Evolutionary conservation across 805 yeast genomes (phyloP), one percentile per base, ranked within the genome.

Genomic region (Starmerella scarabaei): DNA sequence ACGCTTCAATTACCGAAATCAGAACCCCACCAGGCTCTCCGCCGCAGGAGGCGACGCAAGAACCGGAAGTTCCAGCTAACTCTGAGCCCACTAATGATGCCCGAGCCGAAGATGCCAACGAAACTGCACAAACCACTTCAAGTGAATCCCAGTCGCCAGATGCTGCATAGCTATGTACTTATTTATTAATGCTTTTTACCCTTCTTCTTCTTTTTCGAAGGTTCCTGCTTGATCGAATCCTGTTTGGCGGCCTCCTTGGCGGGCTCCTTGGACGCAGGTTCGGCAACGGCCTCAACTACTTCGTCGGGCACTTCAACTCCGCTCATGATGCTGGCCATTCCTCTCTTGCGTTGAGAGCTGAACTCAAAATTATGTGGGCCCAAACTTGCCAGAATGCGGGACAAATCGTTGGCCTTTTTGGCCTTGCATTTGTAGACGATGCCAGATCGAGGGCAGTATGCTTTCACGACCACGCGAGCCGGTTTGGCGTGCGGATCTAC

Each of bases 321-420:
- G 33, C 55, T 50, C 61, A 58, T 55, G 12, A 52, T 28, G 23
- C 51, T 39, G 15, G 61, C 60, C n/a, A 53, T 3, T 5, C 63
- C 63, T 11, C 49, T 49, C 36, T 51, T 52, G 21, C 34, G 37
- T 19, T 32, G 16, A 20, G 34, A 28, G 8, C 33, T 44, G 33
- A 54, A 43, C 16, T 51, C 54, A 17, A 60, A 56, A 5, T 52
- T 49, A 21, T 55, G 50, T 6, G 65, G 63, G 18, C 93, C 93
- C 35, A 84, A 54, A 5, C 81, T 79, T 36, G 81, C 71, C 55
- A 81, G 61, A 18, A 84, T 54, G 49, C 86, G 69, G 19, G 82
- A 74, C 33, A 85, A 69, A 57, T 84, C 93, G 55, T 83, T 82
- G 35, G 68, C 60, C 48, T 77, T 77, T 46, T 63, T 62, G 1